Conservation (phyloP, 306 rosid genomes). For the Amphicarpaea edgeworthii region DNA sequence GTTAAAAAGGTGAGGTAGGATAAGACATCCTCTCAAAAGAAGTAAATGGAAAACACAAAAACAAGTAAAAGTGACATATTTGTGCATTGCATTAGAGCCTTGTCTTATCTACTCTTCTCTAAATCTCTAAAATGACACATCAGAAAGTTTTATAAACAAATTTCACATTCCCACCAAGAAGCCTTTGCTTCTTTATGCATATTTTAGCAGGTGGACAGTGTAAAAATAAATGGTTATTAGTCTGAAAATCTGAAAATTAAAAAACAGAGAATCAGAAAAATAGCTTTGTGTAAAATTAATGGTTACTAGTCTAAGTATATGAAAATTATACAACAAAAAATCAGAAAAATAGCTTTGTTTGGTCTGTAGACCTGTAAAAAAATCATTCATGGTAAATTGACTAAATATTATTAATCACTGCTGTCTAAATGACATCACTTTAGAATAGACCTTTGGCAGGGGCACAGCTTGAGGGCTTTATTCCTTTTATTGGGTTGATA, state of each 20-base stretch:
- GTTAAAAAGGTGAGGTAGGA: neutral
- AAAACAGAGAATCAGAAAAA: too few species aligned
- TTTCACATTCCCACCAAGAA: neutral
- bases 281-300: too few species aligned
- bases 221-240: too few species aligned
- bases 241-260: too few species aligned
- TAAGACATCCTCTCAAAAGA: neutral
- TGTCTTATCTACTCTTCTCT: neutral
- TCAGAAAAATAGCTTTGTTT: neutral
- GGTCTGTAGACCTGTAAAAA: neutral
- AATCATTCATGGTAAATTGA: constrained; percentile 15
- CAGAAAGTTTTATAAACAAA: neutral
- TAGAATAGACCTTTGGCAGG: constrained; percentile 18
- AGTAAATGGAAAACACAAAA: neutral
- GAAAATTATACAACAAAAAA: neutral
- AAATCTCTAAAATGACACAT: neutral
- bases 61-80: neutral
- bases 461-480: constrained; percentile 14
- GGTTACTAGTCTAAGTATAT: neutral
- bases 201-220: neutral
- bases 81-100: neutral
- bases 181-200: neutral
- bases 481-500: constrained; percentile 2
- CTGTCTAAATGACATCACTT: constrained; percentile 2
- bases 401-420: constrained; percentile 15